A percentile compares a stretch with the other conserved stretches of the same genome.
Conservation (phyloP, 768 basidiomycete genomes). For the Clathrus columnatus region DNA sequence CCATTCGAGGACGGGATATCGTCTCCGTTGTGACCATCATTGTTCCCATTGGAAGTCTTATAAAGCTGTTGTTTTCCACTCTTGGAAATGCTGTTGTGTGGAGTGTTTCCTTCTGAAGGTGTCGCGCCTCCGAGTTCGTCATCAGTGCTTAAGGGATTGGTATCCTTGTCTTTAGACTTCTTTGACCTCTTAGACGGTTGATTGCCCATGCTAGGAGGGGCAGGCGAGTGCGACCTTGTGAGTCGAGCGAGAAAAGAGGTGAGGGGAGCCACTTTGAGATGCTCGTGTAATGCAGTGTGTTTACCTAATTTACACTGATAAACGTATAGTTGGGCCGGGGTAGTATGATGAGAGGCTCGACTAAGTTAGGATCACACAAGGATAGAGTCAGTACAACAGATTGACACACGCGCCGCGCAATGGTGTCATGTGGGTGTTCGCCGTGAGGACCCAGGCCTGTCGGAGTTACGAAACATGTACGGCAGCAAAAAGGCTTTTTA, state of each 20-base stretch:
- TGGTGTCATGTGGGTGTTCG: constrained; percentile 1
- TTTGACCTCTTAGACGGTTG: constrained; percentile 76
- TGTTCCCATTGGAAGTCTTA: neutral
- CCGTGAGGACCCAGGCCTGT: neutral
- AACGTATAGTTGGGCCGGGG: neutral
- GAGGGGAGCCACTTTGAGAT: constrained; percentile 42
- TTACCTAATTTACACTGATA: neutral
- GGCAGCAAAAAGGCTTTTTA: too few relatives aligned
- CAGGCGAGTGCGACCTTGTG: constrained; percentile 60
- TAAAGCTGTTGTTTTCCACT: neutral
- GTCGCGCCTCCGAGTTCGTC: constrained; percentile 22
- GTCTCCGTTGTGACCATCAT: neutral
- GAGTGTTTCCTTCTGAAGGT: constrained; percentile 31
- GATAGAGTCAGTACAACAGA: constrained; percentile 1
- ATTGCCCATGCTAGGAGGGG: constrained; percentile 66
- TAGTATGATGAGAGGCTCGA: neutral
- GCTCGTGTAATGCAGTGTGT: constrained; percentile 38
- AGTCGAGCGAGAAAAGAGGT: constrained; percentile 8
- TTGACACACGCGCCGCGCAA: constrained; percentile 1
- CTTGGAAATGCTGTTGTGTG: constrained; percentile 30
- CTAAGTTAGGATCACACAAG: neutral
- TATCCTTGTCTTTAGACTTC: constrained; percentile 68
- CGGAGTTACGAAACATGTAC: too few relatives aligned
- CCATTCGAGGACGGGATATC: neutral
- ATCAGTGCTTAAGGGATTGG: constrained; percentile 31